A percentile compares a stretch with the other conserved stretches of the same genome.
These are phyloP conservation scores for Solanum chacoense DNA, from an alignment of 305 asterid species.

Conservation along the genomic window DNA sequence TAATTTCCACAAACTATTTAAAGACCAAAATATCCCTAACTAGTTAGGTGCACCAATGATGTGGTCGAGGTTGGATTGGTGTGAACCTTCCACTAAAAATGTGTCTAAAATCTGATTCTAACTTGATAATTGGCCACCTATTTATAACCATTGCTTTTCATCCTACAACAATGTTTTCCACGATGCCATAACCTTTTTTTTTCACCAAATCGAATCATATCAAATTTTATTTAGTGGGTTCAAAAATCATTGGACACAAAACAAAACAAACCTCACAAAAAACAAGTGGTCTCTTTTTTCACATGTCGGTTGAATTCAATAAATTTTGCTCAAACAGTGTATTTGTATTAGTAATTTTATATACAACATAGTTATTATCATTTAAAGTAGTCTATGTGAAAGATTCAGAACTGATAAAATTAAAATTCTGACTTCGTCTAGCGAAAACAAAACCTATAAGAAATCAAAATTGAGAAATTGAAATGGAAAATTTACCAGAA, in stretches of 20 bases:
- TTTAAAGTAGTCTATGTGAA: not conserved
- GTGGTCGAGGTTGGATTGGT: not conserved
- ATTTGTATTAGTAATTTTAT: not conserved
- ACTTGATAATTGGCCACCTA: not conserved
- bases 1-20: not conserved
- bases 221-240: not conserved
- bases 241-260: not conserved
- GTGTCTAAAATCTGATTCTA: not conserved
- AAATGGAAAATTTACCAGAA: not conserved
- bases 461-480: not conserved
- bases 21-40: not conserved
- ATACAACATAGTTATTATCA: not conserved
- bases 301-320: not conserved
- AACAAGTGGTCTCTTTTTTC: not conserved
- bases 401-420: not conserved
- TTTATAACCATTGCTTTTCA: not conserved
- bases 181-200: not conserved
- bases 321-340: not conserved
- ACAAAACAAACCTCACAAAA: not conserved
- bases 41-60: not conserved
- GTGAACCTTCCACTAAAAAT: not conserved
- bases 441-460: not conserved
- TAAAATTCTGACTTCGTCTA: not conserved
- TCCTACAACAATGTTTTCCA: not conserved
- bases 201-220: not conserved